These are phyloP conservation scores for Globisporangium okanoganense DNA, from an alignment of 352 stramenopile genomes.

Conservation along the genomic window DNA sequence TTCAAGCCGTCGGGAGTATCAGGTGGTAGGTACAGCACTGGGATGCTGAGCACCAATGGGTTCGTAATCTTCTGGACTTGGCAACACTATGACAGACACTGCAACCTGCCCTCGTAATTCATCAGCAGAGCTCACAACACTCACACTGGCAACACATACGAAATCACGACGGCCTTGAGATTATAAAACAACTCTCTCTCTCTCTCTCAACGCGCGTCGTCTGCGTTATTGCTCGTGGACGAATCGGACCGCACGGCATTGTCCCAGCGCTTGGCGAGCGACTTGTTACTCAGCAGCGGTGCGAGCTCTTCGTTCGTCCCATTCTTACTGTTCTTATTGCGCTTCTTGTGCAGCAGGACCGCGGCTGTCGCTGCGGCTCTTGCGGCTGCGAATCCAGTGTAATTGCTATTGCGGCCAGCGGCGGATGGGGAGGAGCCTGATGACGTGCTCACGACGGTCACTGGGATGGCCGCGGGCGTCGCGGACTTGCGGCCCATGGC, in stretches of 20 bases:
- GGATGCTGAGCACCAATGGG: too few species aligned
- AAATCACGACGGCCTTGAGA: too few species aligned
- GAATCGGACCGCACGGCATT: constrained; percentile 22
- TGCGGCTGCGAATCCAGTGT: constrained; percentile 8
- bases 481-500: not conserved
- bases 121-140: too few species aligned
- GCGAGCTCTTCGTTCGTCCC: constrained; percentile 50
- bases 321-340: not conserved
- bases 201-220: not conserved
- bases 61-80: too few species aligned
- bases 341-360: constrained; percentile 9
- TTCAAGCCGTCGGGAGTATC: too few species aligned
- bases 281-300: constrained; percentile 53
- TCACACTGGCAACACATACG: too few species aligned
- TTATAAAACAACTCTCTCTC: not conserved
- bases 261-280: constrained; percentile 50
- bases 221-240: constrained; percentile 3
- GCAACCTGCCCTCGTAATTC: too few species aligned
- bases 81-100: too few species aligned
- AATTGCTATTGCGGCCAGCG: constrained; percentile 7
- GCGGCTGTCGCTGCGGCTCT: constrained; percentile 2
- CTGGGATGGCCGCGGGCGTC: not conserved
- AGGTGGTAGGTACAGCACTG: too few species aligned
- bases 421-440: not conserved
- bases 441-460: constrained; percentile 17